A percentile compares a stretch with the other conserved stretches of the same genome.
These are phyloP conservation scores for Tephrocybe rancida DNA, from an alignment of 768 basidiomycete species.

Conservation along the genomic window DNA sequence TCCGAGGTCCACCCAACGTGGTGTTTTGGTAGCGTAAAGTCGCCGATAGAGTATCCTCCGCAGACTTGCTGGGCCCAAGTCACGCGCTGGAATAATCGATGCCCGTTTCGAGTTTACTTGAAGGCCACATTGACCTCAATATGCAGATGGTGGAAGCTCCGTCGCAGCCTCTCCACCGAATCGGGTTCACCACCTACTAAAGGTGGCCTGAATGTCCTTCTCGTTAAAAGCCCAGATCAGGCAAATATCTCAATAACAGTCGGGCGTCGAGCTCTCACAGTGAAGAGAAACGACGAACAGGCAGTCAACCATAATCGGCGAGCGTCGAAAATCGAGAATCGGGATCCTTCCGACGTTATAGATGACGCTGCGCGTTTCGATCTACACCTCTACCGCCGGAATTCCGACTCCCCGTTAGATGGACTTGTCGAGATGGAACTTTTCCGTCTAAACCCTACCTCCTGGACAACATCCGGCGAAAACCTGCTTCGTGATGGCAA, in stretches of 20 bases:
- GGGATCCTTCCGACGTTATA: constrained; percentile 40
- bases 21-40: constrained; percentile 51
- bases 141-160: constrained; percentile 44
- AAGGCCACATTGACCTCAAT: constrained; percentile 49
- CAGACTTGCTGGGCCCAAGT: constrained; percentile 55
- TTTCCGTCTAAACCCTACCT: constrained; percentile 46
- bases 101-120: constrained; percentile 56
- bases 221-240: constrained; percentile 41
- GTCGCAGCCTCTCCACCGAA: constrained; percentile 35
- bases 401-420: constrained; percentile 47
- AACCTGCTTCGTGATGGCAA: constrained; percentile 51
- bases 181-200: constrained; percentile 33
- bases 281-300: constrained; percentile 49
- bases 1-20: constrained; percentile 59
- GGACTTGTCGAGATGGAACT: constrained; percentile 56
- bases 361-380: constrained; percentile 63
- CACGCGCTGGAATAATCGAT: constrained; percentile 53
- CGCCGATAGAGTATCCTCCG: constrained; percentile 29
- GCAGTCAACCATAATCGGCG: constrained; percentile 36
- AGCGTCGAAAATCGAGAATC: constrained; percentile 37
- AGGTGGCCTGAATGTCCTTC: constrained; percentile 46
- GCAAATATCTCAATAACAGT: constrained; percentile 57
- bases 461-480: constrained; percentile 42
- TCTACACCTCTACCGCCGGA: constrained; percentile 55
- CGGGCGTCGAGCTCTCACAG: constrained; percentile 36